A percentile compares a stretch with the other conserved stretches of the same genome.
phyloP scores from a whole-genome alignment of 805 yeast genomes.

The Candida pseudoglaebosa region DNA sequence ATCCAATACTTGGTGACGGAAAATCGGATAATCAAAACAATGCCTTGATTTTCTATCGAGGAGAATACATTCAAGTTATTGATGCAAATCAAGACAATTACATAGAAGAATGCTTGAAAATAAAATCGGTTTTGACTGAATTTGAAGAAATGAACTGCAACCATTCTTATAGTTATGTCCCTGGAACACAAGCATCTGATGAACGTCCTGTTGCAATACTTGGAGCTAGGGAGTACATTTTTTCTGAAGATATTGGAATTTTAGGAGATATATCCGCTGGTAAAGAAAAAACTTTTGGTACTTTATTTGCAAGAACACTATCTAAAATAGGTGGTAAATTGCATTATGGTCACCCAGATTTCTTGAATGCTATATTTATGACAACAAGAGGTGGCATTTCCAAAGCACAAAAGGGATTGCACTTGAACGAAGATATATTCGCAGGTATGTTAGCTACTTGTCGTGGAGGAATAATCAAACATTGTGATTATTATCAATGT shows the following conservation, averaged over 20 bases:
- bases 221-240: conserved; percentile 93
- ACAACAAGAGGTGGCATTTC: conserved; percentile 94
- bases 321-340: conserved; percentile 93
- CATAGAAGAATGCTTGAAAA: conserved; percentile 88
- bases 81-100: conserved; percentile 98
- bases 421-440: conserved; percentile 89
- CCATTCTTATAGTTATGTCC: conserved; percentile 48
- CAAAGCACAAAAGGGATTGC: conserved; percentile 91
- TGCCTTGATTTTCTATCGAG: conserved; percentile 80
- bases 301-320: conserved; percentile 86
- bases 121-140: conserved; percentile 82
- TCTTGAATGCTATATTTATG: conserved; percentile 86
- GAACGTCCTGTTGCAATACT: conserved; percentile 68
- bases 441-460: conserved; percentile 90
- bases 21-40: conserved; percentile 94
- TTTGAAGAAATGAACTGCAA: conserved; percentile 72
- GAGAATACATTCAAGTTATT: conserved; percentile 90
- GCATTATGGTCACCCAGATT: conserved; percentile 97
- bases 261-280: conserved; percentile 97
- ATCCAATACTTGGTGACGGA: conserved; percentile 95
- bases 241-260: conserved; percentile 88
- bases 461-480: conserved; percentile 92
- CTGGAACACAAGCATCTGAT: conserved; percentile 34
- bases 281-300: conserved; percentile 95
- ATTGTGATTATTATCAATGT: conserved; percentile 93